Evolutionary conservation across 371 early-diverging fungal species (phyloP), one percentile per base, ranked within the genome.

Genomic region (Sporodiniella umbellata): DNA sequence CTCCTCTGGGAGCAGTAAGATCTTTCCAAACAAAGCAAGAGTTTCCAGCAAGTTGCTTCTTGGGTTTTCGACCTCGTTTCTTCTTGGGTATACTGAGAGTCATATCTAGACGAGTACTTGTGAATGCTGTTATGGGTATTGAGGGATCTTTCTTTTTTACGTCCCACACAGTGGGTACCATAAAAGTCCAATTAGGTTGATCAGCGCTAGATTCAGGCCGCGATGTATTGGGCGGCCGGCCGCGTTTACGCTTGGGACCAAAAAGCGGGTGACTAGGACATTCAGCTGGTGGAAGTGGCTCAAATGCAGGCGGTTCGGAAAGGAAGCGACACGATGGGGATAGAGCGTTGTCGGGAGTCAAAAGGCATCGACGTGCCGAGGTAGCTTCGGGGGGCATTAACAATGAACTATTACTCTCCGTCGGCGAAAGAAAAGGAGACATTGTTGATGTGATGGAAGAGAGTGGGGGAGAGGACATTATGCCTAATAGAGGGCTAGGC

Each of bases 21-120:
- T 73, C 73, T 22, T 70, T 56, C 76, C 76, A 76, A 35, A 76
- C 76, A 55, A 72, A 76, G 42, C 76, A 76, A 3, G 66, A 69
- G 33, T 76, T 76, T 18, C 76, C 76, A 8, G 60, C 70, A 4
- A 76, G 35, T 43, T 70, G 68, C 44, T 62, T 64, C 37, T 76
- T 76, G 3, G 76, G 72, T 48, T 72, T 76, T 17, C 76, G 57
- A 3, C 76, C 76, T 39, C 76, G 61, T 39, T 72, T 76, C 44
- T 70, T 70, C 47, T 63, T 70, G 4, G 76, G 76, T 43, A 69
- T 76, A 48, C 62, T 62, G 10, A 76, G 31, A 11, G 68, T 59
- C 33, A 53, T 64, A 40, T 76, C 67, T 70, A 67, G 66, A 22
- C 53, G 58, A 3, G 71, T 68, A 30, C 51, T 62, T 14, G 70